These are phyloP conservation scores for Kwoniella pini DNA, from an alignment of 768 basidiomycete genomes.

Conservation along the genomic window DNA sequence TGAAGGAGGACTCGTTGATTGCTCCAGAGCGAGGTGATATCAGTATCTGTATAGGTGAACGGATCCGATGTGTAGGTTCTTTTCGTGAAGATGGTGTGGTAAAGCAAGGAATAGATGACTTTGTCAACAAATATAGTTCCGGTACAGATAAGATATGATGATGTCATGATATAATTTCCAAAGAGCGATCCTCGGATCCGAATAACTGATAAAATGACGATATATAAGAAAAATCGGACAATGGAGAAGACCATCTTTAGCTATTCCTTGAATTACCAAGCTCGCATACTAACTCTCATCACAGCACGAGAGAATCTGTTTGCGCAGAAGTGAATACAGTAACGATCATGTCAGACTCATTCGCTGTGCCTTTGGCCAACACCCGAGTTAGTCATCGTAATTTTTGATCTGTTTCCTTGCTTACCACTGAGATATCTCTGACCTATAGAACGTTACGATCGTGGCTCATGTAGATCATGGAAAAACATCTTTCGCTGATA, in stretches of 20 bases:
- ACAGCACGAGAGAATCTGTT: too few species aligned
- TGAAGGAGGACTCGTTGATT: too few species aligned
- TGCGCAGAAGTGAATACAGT: not conserved
- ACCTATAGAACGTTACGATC: conserved; percentile 72
- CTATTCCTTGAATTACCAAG: too few species aligned
- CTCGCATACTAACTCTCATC: too few species aligned
- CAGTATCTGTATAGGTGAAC: too few species aligned
- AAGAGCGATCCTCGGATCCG: conserved; percentile 14
- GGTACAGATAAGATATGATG: not conserved
- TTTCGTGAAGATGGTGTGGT: too few species aligned
- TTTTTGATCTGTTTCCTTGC: conserved; percentile 68
- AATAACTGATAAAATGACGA: not conserved
- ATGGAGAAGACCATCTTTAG: too few species aligned
- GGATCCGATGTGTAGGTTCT: too few species aligned
- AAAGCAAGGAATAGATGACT: not conserved
- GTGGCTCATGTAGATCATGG: conserved; percentile 71
- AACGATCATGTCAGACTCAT: conserved; percentile 33
- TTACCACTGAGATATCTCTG: conserved; percentile 91
- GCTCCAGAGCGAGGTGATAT: too few species aligned
- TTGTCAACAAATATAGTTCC: not conserved
- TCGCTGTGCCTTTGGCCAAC: conserved; percentile 49
- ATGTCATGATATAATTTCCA: conserved; percentile 11
- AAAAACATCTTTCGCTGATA: conserved; percentile 76
- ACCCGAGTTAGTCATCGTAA: conserved; percentile 36
- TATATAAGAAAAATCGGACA: not conserved